phyloP scores from a whole-genome alignment of 768 basidiomycete species.

The Lactarius deliciosus region DNA sequence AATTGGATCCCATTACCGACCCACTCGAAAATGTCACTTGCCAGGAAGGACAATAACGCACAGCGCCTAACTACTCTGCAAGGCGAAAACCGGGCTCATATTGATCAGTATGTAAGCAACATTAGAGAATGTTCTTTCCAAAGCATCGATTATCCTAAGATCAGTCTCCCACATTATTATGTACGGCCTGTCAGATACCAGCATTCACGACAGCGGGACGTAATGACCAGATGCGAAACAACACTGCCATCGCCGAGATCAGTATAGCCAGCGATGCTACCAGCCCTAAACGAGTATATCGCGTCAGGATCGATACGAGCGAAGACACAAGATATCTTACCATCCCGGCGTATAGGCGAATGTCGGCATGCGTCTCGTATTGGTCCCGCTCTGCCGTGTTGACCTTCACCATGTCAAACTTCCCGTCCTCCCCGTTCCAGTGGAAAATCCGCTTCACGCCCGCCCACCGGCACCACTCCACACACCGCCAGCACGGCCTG shows the following conservation, averaged over 20 bases:
- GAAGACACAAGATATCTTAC: constrained; percentile 36
- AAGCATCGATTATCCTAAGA: constrained; percentile 1
- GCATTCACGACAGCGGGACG: neutral
- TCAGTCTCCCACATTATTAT: constrained; percentile 1
- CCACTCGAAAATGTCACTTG: neutral
- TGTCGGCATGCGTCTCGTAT: constrained; percentile 50
- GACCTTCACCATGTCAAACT: constrained; percentile 48
- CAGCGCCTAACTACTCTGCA: neutral
- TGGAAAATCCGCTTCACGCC: constrained; percentile 57
- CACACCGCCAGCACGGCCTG: constrained; percentile 55
- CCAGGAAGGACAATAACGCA: neutral
- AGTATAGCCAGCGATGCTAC: neutral
- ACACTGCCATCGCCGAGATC: neutral
- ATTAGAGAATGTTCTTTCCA: neutral
- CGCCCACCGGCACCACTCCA: constrained; percentile 58
- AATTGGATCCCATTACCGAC: constrained; percentile 3
- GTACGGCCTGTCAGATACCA: neutral
- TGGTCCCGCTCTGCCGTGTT: constrained; percentile 40
- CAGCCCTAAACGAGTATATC: constrained; percentile 13
- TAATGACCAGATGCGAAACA: neutral
- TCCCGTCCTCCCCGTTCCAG: constrained; percentile 42
- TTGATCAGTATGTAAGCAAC: neutral
- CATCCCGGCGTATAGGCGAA: constrained; percentile 44
- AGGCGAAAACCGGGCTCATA: neutral
- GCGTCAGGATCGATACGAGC: neutral